A percentile compares a stretch with the other conserved stretches of the same genome.
Conservation (phyloP, 2,329 filamentous ascomycete genomes). For the Ophiosphaerella herpotricha region DNA sequence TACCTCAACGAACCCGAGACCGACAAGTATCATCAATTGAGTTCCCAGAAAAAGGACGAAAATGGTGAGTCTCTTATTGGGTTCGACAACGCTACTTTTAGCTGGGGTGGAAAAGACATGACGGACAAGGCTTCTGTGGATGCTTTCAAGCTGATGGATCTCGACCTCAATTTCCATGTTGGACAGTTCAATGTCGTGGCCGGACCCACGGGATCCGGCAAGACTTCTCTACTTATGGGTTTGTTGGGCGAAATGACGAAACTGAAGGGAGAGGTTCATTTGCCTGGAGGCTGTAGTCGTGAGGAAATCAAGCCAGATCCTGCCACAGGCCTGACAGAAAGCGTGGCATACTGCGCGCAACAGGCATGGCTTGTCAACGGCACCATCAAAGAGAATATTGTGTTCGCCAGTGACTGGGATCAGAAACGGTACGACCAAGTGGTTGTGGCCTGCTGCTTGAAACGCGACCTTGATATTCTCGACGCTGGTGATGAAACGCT, state of each 20-base stretch:
- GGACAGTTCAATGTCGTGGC: conserved; percentile 91
- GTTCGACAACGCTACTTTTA: conserved; percentile 81
- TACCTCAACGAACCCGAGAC: conserved; percentile 94
- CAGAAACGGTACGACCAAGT: conserved; percentile 84
- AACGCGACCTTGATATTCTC: conserved; percentile 89
- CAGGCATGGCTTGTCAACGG: conserved; percentile 97
- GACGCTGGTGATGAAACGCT: conserved; percentile 91
- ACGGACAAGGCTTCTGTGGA: conserved; percentile 64
- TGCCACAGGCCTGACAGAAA: conserved; percentile 85
- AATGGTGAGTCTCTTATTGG: conserved; percentile 77
- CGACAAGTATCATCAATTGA: conserved; percentile 88
- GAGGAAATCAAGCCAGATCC: conserved; percentile 83
- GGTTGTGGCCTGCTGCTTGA: conserved; percentile 85
- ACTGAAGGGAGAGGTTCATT: conserved; percentile 76
- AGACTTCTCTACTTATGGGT: conserved; percentile 95
- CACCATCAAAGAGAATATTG: conserved; percentile 92
- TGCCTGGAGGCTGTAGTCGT: conserved; percentile 83
- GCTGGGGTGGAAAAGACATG: conserved; percentile 73
- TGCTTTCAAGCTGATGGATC: conserved; percentile 76
- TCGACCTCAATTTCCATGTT: conserved; percentile 81
- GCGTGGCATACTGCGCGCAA: conserved; percentile 94
- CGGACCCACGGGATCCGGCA: conserved; percentile 91
- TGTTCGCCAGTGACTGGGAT: conserved; percentile 83
- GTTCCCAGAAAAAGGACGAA: conserved; percentile 69
- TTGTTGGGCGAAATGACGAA: conserved; percentile 94